Percentiles rank a stretch among this genome's conserved stretches.
Conservation (phyloP, 2,329 filamentous ascomycete species). For the Mariannaea elegans region DNA sequence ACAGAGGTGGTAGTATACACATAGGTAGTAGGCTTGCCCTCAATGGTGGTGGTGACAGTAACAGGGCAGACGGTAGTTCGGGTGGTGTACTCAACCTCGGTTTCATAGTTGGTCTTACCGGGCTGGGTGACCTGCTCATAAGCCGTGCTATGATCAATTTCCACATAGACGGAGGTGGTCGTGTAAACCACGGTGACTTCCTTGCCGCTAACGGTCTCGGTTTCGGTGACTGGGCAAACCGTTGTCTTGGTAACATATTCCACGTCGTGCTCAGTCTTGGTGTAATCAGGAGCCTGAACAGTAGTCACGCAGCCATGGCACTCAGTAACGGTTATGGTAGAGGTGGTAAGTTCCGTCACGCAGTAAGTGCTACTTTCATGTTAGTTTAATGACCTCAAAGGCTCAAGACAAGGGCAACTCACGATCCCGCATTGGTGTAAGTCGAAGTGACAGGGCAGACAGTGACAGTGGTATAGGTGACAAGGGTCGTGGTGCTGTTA, state of each 20-base stretch:
- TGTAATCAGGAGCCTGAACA: constrained; percentile 46
- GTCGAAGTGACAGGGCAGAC: constrained; percentile 58
- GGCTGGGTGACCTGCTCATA: constrained; percentile 41
- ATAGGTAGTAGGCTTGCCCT: constrained; percentile 23
- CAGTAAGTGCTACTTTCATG: constrained; percentile 48
- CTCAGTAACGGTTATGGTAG: constrained; percentile 53
- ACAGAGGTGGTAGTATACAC: constrained; percentile 36
- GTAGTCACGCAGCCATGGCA: constrained; percentile 51
- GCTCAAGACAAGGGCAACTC: constrained; percentile 35
- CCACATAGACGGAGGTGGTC: constrained; percentile 40
- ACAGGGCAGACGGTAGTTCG: constrained; percentile 54
- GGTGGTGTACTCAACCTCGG: constrained; percentile 48
- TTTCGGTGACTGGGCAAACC: constrained; percentile 54
- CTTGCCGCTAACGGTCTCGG: constrained; percentile 44
- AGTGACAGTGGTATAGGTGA: constrained; percentile 46
- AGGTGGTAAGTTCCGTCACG: constrained; percentile 53
- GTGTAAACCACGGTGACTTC: constrained; percentile 41
- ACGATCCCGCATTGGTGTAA: constrained; percentile 51
- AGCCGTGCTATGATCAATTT: constrained; percentile 42
- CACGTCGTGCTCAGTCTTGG: constrained; percentile 45
- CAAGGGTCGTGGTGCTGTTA: constrained; percentile 16
- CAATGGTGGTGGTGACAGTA: constrained; percentile 45
- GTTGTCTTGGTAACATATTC: constrained; percentile 54
- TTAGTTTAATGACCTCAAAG: constrained; percentile 22
- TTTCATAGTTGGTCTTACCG: constrained; percentile 44